Evolutionary conservation across 1,284 basidiomycete genomes (phyloP), one percentile per base, ranked within the genome.

Genomic region (Melanopsichium pennsylvanicum): DNA sequence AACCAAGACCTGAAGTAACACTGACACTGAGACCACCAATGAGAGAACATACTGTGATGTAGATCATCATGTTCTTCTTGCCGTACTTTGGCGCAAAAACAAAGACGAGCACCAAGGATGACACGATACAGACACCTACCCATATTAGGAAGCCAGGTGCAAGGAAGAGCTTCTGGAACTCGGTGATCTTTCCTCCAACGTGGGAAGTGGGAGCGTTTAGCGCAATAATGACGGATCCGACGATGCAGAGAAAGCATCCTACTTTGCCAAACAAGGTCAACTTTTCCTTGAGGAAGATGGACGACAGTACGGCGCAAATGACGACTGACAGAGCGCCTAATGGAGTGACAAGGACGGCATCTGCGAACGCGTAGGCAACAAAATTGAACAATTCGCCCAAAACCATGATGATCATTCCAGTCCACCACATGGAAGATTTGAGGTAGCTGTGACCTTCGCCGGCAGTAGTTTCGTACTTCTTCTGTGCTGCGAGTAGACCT

Each of bases 1-100:
- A 84, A 31, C 95, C 95, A 18, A 98, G 86, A 29, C 95, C 95
- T 36, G 92, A 93, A 3, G 93, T 97, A 57, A 95, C 94, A 72
- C 91, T 93, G 72, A 98, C 95, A 63, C 90, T 92, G 59, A 98
- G 89, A 1, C 96, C 95, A 23, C 95, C 95, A 76, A 97, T 97
- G 85, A 97, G 88, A 67, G 90, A 93, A 83, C 95, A 98, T 25
- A 78, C 58, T 43, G 76, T 70, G 44, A 81, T 81, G 82, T 97
- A 97, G 86, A 93, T 93, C 63, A 98, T 83, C 94, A 97, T 97
- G 78, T 88, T 90, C 83, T 89, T 89, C 83, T 90, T 93, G 49
- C 95, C 95, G 81, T 91, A 92, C 75, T 88, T 88, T 32, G 92
- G 92, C 1, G 88, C 91, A 61, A 92, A 89, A 82, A 87, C 90